Evolutionary conservation across 495 filamentous ascomycete species (phyloP).

Genomic region (Cairneyella variabilis): DNA sequence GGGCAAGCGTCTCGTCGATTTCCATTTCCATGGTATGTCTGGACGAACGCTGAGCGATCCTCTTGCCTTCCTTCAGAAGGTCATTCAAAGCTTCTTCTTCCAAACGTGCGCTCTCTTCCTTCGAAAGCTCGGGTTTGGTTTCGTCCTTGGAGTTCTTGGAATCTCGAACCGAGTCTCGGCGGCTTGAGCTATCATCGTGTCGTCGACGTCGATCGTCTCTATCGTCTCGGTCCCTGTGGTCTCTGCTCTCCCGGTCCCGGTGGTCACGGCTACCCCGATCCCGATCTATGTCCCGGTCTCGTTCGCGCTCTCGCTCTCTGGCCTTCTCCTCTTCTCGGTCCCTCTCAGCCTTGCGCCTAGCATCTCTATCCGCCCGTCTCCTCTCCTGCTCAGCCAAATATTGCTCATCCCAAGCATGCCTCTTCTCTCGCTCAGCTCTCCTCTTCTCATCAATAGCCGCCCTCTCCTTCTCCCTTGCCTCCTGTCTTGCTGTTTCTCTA

Average conservation of each 20-base stretch:
- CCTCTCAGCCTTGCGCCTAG: conserved; percentile 20
- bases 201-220: conserved; percentile 19
- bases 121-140: conserved; percentile 44
- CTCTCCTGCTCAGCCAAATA: conserved; percentile 46
- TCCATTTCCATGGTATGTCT: conserved; percentile 41
- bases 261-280: conserved; percentile 12
- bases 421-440: conserved; percentile 59
- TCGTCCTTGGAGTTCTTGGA: conserved; percentile 8
- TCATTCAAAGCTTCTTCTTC: conserved; percentile 52
- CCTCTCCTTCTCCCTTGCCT: conserved; percentile 58
- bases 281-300: conserved; percentile 24
- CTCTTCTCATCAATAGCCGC: conserved; percentile 65
- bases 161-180: conserved; percentile 2
- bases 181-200: conserved; percentile 10
- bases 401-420: conserved; percentile 47
- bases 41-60: conserved; percentile 36
- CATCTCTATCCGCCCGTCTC: conserved; percentile 45
- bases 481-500: conserved; percentile 49
- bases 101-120: conserved; percentile 49
- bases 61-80: conserved; percentile 50
- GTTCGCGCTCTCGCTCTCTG: conserved; percentile 32
- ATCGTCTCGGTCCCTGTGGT: conserved; percentile 1
- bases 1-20: conserved; percentile 47
- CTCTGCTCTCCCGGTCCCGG: conserved; percentile 3
- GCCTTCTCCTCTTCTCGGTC: conserved; percentile 26